phyloP scores from a whole-genome alignment of 352 stramenopile genomes.

The Globisporangium paddicum region DNA sequence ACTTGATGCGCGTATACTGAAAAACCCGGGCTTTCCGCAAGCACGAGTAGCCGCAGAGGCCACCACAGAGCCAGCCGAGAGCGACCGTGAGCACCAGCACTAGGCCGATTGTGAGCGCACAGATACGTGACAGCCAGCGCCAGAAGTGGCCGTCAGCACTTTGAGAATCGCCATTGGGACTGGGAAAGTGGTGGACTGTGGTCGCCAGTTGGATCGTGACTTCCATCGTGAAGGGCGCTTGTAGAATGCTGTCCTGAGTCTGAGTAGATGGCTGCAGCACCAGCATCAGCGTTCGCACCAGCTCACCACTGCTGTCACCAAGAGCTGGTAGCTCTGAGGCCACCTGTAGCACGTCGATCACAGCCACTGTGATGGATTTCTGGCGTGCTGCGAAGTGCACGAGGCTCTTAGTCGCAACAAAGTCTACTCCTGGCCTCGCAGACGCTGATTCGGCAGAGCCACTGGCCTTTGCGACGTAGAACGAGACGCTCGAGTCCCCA shows the following conservation, averaged over 20 bases:
- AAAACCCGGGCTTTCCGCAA: constrained; percentile 26
- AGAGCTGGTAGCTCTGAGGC: neutral
- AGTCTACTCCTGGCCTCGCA: constrained; percentile 17
- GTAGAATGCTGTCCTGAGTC: neutral
- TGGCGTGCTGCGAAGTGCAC: constrained; percentile 21
- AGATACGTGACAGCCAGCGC: constrained; percentile 18
- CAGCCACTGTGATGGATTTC: constrained; percentile 16
- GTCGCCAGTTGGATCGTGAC: constrained; percentile 8
- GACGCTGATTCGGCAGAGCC: constrained; percentile 10
- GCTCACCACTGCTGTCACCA: neutral
- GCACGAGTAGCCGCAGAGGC: constrained; percentile 4
- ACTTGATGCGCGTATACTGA: constrained; percentile 41
- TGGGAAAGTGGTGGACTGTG: neutral
- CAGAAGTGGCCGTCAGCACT: constrained; percentile 17
- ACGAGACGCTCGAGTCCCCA: neutral
- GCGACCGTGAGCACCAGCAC: constrained; percentile 15
- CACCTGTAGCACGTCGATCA: constrained; percentile 22
- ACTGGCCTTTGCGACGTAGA: constrained; percentile 4
- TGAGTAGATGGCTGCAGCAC: neutral
- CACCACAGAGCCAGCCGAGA: constrained; percentile 17
- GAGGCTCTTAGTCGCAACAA: constrained; percentile 16
- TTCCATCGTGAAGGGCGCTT: neutral
- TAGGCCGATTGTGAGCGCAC: constrained; percentile 1
- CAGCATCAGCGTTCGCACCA: constrained; percentile 4
- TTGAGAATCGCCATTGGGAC: neutral